Conservation (phyloP, 768 basidiomycete genomes). For the Suillus bovinus region DNA sequence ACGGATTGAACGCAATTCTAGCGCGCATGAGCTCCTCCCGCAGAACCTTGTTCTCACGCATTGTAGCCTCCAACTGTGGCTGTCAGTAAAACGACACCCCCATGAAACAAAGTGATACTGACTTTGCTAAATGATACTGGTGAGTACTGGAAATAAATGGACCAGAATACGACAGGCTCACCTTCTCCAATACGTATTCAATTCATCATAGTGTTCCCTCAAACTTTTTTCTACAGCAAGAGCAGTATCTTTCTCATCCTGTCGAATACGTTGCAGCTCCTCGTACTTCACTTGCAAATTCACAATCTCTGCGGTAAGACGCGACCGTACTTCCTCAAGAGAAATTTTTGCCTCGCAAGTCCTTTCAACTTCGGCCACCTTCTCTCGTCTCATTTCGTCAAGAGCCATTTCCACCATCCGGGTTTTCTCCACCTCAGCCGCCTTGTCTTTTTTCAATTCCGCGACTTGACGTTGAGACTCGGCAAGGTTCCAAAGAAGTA, state of each 20-base stretch:
- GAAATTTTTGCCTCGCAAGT: constrained; percentile 32
- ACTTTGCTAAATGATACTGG: constrained; percentile 34
- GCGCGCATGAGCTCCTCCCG: constrained; percentile 28
- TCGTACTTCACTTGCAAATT: constrained; percentile 42
- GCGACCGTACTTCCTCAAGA: constrained; percentile 33
- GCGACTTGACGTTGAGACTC: constrained; percentile 46
- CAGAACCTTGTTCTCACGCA: constrained; percentile 27
- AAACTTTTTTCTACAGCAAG: constrained; percentile 53
- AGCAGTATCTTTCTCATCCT: constrained; percentile 53
- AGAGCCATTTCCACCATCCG: constrained; percentile 34
- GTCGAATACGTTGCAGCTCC: constrained; percentile 40
- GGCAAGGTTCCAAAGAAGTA: constrained; percentile 51
- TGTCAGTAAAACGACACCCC: constrained; percentile 15
- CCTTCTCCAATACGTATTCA: constrained; percentile 43
- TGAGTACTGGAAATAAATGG: constrained; percentile 18
- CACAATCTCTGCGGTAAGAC: constrained; percentile 35
- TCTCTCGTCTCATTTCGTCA: constrained; percentile 12
- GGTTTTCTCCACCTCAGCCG: constrained; percentile 34
- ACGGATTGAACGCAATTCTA: constrained; percentile 17
- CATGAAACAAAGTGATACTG: constrained; percentile 29
- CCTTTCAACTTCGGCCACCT: constrained; percentile 33
- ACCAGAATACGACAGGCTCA: constrained; percentile 23
- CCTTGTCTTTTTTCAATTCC: constrained; percentile 5
- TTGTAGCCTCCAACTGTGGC: constrained; percentile 23
- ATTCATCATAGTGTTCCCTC: constrained; percentile 49